These are phyloP conservation scores for Zygosaccharomyces lentus DNA, from an alignment of 805 yeast species.

Conservation along the genomic window DNA sequence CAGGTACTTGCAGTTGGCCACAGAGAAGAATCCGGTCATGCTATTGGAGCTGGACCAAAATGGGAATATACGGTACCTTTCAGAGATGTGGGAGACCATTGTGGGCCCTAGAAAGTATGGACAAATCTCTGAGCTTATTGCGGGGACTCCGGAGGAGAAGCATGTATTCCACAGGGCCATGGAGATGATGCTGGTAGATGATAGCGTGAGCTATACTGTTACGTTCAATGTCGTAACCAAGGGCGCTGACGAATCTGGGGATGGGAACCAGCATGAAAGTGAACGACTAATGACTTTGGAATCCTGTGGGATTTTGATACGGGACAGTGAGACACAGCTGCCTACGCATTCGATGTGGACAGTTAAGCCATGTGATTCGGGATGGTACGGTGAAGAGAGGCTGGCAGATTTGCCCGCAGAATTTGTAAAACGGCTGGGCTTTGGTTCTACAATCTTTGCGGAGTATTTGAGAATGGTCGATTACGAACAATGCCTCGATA, in stretches of 20 bases:
- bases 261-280: slow-evolving; percentile 25
- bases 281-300: slow-evolving; percentile 70
- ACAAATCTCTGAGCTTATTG: slow-evolving; percentile 60
- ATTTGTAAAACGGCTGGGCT: slow-evolving; percentile 74
- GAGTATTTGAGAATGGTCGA: slow-evolving; percentile 63
- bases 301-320: slow-evolving; percentile 88
- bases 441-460: slow-evolving; percentile 81
- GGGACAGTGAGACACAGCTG: slow-evolving; percentile 48
- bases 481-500: slow-evolving; percentile 60
- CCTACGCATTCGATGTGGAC: slow-evolving; percentile 93
- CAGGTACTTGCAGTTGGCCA: slow-evolving; percentile 56
- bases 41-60: slow-evolving; percentile 79
- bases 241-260: slow-evolving; percentile 3
- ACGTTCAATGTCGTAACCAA: slow-evolving; percentile 47
- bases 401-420: slow-evolving; percentile 49
- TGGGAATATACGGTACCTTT: slow-evolving; percentile 69
- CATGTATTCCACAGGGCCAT: slow-evolving; percentile 66
- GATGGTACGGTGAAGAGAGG: slow-evolving; percentile 48
- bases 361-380: slow-evolving; percentile 50
- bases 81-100: slow-evolving; percentile 72
- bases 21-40: slow-evolving; percentile 68
- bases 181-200: slow-evolving; percentile 64
- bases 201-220: slow-evolving; percentile 65
- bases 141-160: slow-evolving; percentile 62
- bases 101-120: slow-evolving; percentile 34